Percentiles rank a stretch among this genome's conserved stretches.
Evolutionary conservation across 371 early-diverging fungal genomes (phyloP).

Genomic region (Syncephalastrum sp.): DNA sequence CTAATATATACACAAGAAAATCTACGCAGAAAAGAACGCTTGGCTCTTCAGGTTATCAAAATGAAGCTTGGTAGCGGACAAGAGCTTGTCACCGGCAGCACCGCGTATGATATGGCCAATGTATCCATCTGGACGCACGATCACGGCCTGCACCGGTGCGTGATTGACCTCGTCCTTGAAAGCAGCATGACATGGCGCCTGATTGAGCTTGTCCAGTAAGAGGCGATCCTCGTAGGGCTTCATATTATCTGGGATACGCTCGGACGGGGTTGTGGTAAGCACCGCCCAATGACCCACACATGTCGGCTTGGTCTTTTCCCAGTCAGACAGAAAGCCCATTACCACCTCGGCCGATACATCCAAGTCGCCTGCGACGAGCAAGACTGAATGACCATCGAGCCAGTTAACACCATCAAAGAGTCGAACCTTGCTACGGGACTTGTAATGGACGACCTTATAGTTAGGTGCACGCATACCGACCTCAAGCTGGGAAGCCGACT

Average conservation of each 20-base stretch:
- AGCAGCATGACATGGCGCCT: slow-evolving; percentile 39
- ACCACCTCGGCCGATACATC: slow-evolving; percentile 11
- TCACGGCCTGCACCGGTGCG: slow-evolving; percentile 13
- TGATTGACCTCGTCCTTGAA: slow-evolving; percentile 19
- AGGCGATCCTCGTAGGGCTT: slow-evolving; percentile 22
- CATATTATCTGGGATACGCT: neutral
- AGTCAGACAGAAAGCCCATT: slow-evolving; percentile 8
- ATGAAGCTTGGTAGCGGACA: too few relatives aligned
- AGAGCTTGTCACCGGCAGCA: neutral
- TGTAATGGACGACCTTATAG: slow-evolving; percentile 33
- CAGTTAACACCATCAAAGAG: slow-evolving; percentile 29
- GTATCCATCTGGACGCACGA: slow-evolving; percentile 44
- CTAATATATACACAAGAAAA: too few relatives aligned
- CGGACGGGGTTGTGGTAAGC: neutral
- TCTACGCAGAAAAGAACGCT: too few relatives aligned
- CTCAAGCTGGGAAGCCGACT: slow-evolving; percentile 7
- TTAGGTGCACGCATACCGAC: slow-evolving; percentile 47
- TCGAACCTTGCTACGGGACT: slow-evolving; percentile 31
- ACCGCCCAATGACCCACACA: slow-evolving; percentile 15
- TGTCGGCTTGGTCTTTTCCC: neutral
- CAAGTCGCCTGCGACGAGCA: slow-evolving; percentile 34
- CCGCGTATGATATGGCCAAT: slow-evolving; percentile 29
- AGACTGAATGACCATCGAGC: slow-evolving; percentile 27
- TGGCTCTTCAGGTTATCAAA: too few relatives aligned
- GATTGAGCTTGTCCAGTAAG: slow-evolving; percentile 41